These are phyloP conservation scores for Mortierella sp. DNA, from an alignment of 371 early-diverging fungal genomes.

Conservation along the genomic window DNA sequence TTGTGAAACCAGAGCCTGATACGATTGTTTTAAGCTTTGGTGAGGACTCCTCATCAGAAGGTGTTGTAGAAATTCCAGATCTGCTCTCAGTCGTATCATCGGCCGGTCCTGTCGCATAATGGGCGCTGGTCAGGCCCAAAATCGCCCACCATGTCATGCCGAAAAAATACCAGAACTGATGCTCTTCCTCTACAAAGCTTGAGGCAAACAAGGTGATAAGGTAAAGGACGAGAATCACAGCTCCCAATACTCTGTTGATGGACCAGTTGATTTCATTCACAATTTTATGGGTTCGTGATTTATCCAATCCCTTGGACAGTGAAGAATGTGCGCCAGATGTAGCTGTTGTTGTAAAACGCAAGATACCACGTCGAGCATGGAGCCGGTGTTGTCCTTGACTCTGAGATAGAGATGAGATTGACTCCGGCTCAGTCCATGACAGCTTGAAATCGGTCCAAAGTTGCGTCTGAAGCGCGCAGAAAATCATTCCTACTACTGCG, in stretches of 20 bases:
- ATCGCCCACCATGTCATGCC: constrained; percentile 65
- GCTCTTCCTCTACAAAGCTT: constrained; percentile 85
- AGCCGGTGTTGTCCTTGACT: background rate
- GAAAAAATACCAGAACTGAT: constrained; percentile 79
- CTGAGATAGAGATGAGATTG: background rate
- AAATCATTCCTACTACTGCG: constrained; percentile 40
- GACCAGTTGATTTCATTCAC: constrained; percentile 46
- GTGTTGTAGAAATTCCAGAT: background rate
- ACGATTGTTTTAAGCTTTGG: too few relatives aligned
- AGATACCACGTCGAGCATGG: background rate
- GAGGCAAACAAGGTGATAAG: constrained; percentile 72
- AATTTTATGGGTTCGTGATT: constrained; percentile 1
- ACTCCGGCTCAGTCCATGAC: constrained; percentile 26
- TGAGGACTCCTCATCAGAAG: background rate
- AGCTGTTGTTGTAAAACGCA: background rate
- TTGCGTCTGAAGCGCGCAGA: constrained; percentile 35
- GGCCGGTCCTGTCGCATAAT: constrained; percentile 12
- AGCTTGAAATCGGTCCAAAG: constrained; percentile 25
- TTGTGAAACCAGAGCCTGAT: background rate
- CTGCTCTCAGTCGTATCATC: constrained; percentile 18
- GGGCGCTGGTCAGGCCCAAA: constrained; percentile 55
- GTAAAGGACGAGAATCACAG: constrained; percentile 56
- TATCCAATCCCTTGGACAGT: background rate
- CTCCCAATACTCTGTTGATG: constrained; percentile 39
- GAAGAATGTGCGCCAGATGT: constrained; percentile 12